Conservation (phyloP, 192 early-diverging fungal genomes). For the Chytriomyces confervae region DNA sequence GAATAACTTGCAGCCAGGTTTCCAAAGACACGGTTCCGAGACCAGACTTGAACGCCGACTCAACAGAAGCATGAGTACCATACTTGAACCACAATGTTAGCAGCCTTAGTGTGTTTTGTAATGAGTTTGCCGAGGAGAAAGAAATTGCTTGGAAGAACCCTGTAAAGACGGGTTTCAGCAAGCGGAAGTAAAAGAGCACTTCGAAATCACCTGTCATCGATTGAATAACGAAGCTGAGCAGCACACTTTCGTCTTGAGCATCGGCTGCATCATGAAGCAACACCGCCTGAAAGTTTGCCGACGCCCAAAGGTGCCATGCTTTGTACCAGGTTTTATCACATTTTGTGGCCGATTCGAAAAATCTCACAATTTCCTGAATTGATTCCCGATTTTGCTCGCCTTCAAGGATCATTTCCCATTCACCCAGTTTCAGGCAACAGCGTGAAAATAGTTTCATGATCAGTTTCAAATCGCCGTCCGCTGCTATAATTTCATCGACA, state of each 20-base stretch:
- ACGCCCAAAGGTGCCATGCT: constrained; percentile 89
- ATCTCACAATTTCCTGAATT: constrained; percentile 65
- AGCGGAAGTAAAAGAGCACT: constrained; percentile 16
- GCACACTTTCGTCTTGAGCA: constrained; percentile 58
- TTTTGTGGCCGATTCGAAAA: constrained; percentile 72
- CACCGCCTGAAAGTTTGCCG: constrained; percentile 80
- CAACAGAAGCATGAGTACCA: constrained; percentile 74
- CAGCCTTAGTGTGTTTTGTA: constrained; percentile 84
- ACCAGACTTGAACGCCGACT: constrained; percentile 66
- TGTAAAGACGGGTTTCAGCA: constrained; percentile 1
- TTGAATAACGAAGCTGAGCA: constrained; percentile 73
- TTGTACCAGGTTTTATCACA: constrained; percentile 84
- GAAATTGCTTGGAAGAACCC: constrained; percentile 86
- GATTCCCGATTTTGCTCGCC: constrained; percentile 45
- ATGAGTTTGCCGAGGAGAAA: constrained; percentile 70
- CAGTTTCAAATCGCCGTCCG: not conserved
- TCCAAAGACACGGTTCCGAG: constrained; percentile 74
- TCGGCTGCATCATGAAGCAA: constrained; percentile 68
- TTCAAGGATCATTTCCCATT: constrained; percentile 71
- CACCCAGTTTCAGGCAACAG: constrained; percentile 83
- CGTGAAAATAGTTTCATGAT: constrained; percentile 38
- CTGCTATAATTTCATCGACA: constrained; percentile 5
- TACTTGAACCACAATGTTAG: constrained; percentile 90
- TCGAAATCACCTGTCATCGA: constrained; percentile 59
- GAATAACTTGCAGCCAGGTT: constrained; percentile 90